These are phyloP conservation scores for Trypanosoma brucei DNA, from an alignment of 208 protist species.

Conservation along the genomic window DNA sequence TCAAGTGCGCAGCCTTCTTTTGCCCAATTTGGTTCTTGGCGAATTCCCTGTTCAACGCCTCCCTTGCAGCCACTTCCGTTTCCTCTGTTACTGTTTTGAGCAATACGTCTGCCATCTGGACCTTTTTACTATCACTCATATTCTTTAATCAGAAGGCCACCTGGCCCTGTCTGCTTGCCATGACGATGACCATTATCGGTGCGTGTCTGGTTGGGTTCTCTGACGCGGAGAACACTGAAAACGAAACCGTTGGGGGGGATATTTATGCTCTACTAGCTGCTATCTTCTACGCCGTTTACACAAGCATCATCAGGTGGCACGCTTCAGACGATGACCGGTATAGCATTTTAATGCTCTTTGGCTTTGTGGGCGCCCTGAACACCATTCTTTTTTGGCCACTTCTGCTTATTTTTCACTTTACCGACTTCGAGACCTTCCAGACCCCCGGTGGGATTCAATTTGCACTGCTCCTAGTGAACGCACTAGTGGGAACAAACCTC, in stretches of 20 bases:
- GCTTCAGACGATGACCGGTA: conserved; percentile 85
- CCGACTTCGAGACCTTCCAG: conserved; percentile 60
- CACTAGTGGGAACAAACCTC: conserved; percentile 86
- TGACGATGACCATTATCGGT: conserved; percentile 64
- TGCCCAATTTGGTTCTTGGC: conserved; percentile 88
- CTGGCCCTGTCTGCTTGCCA: conserved; percentile 43
- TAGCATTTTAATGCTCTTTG: conserved; percentile 87
- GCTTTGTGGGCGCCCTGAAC: conserved; percentile 79
- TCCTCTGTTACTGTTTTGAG: conserved; percentile 88
- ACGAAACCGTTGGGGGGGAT: conserved; percentile 58
- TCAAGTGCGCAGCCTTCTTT: conserved; percentile 67
- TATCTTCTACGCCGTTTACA: conserved; percentile 90
- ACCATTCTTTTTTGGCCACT: conserved; percentile 71
- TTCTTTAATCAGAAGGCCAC: conserved; percentile 58
- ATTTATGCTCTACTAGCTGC: conserved; percentile 70
- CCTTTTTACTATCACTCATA: conserved; percentile 69
- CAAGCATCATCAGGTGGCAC: conserved; percentile 63
- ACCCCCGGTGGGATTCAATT: conserved; percentile 55
- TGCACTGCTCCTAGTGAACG: conserved; percentile 73
- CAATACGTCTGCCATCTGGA: conserved; percentile 84
- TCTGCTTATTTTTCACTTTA: conserved; percentile 49
- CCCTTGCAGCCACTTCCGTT: conserved; percentile 80
- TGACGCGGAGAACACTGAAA: conserved; percentile 27
- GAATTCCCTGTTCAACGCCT: conserved; percentile 90
- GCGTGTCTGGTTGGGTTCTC: conserved; percentile 63